Base-by-base conservation (phyloP, 1,139 yeast species). In the Saccharomyces uvarum region DNA sequence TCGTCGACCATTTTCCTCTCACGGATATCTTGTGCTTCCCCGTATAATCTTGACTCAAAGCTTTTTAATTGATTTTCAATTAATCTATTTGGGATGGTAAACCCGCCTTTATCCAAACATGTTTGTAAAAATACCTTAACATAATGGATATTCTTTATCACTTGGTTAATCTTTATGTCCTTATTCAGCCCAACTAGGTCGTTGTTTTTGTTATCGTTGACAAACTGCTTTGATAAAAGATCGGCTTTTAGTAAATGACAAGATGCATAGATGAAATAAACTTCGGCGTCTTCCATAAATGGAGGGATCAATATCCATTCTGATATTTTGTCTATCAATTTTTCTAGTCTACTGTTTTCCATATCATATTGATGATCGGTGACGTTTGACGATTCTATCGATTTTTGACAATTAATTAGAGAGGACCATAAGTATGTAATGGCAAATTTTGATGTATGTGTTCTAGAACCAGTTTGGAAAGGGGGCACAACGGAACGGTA, bases 401-500 rank as follows among this genome's bases (percentile, higher is more conserved):
- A 48, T 38, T 57, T 55, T 2, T 59, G 54, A 24, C 54, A 54
- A 28, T 48, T 50, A 11, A 59, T 52, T 21, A 67, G 52, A 4
- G 67, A 56, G 19, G 68, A 66, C 77, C 77, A 75, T 19, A 75
- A 53, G 63, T 73, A 65, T 2, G 73, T 62, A 13, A 63, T 58
- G 6, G 70, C 67, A 54, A 66, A 75, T 52, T 68, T 62, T 2
- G 77, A 73, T 8, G 74, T 62, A 51, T 70, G 69, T 1, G 64
- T 64, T 28, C 65, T 63, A 0, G 78, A 69, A 6, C 77, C 75
- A 1, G 64, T 60, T 50, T 71, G 62, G 56, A 74, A 77, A 1
- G 67, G 64, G 1, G 77, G 76, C 27, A 64, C 66, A 14, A 57
- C 49, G 11, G 21, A 38, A 31, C 61, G 54, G 48, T 64, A 56